Base-by-base conservation (phyloP, 2,329 filamentous ascomycete genomes). In the Claviceps pazoutovae region DNA sequence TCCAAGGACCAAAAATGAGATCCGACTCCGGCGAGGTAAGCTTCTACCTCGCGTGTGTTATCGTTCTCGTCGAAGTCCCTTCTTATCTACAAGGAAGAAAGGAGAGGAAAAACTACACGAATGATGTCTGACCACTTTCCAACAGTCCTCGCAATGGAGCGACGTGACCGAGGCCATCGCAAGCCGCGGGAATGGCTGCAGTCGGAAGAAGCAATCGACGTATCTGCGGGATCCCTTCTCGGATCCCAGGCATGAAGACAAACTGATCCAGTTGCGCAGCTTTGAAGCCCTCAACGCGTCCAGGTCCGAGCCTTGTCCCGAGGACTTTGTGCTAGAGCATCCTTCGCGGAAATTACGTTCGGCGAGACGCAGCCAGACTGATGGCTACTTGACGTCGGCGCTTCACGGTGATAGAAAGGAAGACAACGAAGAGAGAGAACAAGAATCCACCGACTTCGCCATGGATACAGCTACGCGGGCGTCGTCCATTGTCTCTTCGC, bases 391-490 rank as follows among this genome's bases (percentile, higher is more conserved):
- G 5, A 37, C 37, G 34, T 17, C 51, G 17, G 39, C 49, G 30
- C 37, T 51, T 1, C 50, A 49, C 2, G 54, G 54, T 19, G 53
- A 56, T 14, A 59, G 61, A 23, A 56, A 56, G n/a, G 51, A 58
- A 17, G 56, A 58, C 7, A 14, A 62, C n/a, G 56, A 56, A n/a
- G 51, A 58, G n/a, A 56, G 58, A 16, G 60, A 63, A 17, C 56
- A 56, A 21, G 51, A 58, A 19, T 56, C 54, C 19, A 26, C 55
- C 4, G 49, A 49, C 47, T 65, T 64, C 2, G 61, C 64, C 21
- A 65, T 62, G 63, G 59, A 56, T 23, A 54, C 52, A 1, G 43
- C 47, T 17, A 38, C 41, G n/a, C 34, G 17, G 19, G 38, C 43
- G 8, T 23, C 37, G 3, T 14, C 38, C 14, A 19, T 48, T 5